Percentiles rank a stretch among this genome's conserved stretches.
Conservation (phyloP, 2,329 filamentous ascomycete genomes). For the Exophiala lecanii-corni region DNA sequence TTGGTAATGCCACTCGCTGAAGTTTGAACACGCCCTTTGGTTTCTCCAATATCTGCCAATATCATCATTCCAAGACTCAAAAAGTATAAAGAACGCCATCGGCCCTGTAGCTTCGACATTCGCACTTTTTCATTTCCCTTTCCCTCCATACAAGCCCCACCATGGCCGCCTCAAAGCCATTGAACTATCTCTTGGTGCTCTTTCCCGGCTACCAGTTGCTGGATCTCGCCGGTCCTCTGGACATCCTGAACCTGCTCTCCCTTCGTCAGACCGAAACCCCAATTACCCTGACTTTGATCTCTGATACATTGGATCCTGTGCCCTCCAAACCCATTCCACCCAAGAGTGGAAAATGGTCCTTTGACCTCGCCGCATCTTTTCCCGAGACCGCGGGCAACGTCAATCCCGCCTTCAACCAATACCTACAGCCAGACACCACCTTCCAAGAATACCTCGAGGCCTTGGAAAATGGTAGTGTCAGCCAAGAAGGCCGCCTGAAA, state of each 20-base stretch:
- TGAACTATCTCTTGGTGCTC: conserved; percentile 23
- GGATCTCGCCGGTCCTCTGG: conserved; percentile 44
- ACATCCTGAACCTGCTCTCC: conserved; percentile 38
- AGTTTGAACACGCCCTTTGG: too few relatives aligned
- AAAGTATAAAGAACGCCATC: too few relatives aligned
- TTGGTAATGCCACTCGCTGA: too few relatives aligned
- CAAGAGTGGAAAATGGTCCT: conserved; percentile 15
- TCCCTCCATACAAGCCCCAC: too few relatives aligned
- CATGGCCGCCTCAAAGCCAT: conserved; percentile 8
- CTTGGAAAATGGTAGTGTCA: background rate
- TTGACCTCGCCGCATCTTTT: conserved; percentile 17
- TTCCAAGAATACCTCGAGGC: conserved; percentile 15
- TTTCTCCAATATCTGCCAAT: too few relatives aligned
- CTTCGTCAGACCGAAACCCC: conserved; percentile 19
- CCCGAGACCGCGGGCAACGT: conserved; percentile 20
- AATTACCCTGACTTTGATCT: conserved; percentile 30
- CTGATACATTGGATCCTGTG: conserved; percentile 32
- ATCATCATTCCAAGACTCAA: too few relatives aligned
- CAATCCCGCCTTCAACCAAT: conserved; percentile 31
- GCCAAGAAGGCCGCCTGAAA: background rate
- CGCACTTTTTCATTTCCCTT: too few relatives aligned
- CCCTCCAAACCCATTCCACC: conserved; percentile 27
- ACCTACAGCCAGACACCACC: conserved; percentile 50
- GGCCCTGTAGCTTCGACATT: too few relatives aligned
- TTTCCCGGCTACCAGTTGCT: conserved; percentile 42